A percentile compares a stretch with the other conserved stretches of the same genome.
Evolutionary conservation across 2,329 filamentous ascomycete genomes (phyloP).

Genomic region (Ilyonectria mors-panacis): DNA sequence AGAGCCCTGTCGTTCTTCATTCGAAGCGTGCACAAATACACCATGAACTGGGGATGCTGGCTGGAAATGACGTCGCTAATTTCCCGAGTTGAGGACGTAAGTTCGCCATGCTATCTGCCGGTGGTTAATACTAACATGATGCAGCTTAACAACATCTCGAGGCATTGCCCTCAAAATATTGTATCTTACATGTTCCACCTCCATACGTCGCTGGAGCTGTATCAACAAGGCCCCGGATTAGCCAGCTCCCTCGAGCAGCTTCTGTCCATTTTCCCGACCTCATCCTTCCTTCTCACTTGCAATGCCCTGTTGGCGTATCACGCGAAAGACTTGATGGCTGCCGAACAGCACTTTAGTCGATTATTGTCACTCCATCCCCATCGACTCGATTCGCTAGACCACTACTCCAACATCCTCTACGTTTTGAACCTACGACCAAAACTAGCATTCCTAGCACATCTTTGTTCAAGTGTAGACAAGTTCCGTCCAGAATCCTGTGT

Average conservation of each 20-base stretch:
- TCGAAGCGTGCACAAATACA: slow-evolving; percentile 87
- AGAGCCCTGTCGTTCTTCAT: slow-evolving; percentile 90
- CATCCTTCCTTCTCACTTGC: slow-evolving; percentile 91
- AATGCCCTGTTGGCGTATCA: slow-evolving; percentile 92
- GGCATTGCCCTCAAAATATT: slow-evolving; percentile 87
- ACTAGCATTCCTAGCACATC: slow-evolving; percentile 90
- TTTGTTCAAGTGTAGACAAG: slow-evolving; percentile 92
- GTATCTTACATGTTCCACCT: slow-evolving; percentile 96
- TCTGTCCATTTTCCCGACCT: slow-evolving; percentile 86
- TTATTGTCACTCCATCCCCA: slow-evolving; percentile 82
- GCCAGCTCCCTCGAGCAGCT: slow-evolving; percentile 84
- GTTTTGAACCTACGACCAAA: slow-evolving; percentile 91
- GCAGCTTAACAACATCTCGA: slow-evolving; percentile 79
- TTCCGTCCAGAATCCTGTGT: slow-evolving; percentile 98
- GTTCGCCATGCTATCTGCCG: slow-evolving; percentile 53
- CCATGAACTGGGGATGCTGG: slow-evolving; percentile 99
- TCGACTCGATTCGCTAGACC: slow-evolving; percentile 90
- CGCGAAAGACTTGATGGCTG: slow-evolving; percentile 82
- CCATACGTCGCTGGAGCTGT: slow-evolving; percentile 91
- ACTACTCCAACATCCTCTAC: slow-evolving; percentile 98
- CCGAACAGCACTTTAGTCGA: slow-evolving; percentile 80
- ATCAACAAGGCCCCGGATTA: slow-evolving; percentile 84
- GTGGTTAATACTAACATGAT: slow-evolving; percentile 27
- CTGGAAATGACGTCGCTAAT: slow-evolving; percentile 89
- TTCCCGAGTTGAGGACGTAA: slow-evolving; percentile 84